A percentile compares a stretch with the other conserved stretches of the same genome.
Conservation (phyloP, 2,329 filamentous ascomycete genomes). For the Claviceps purpurea region DNA sequence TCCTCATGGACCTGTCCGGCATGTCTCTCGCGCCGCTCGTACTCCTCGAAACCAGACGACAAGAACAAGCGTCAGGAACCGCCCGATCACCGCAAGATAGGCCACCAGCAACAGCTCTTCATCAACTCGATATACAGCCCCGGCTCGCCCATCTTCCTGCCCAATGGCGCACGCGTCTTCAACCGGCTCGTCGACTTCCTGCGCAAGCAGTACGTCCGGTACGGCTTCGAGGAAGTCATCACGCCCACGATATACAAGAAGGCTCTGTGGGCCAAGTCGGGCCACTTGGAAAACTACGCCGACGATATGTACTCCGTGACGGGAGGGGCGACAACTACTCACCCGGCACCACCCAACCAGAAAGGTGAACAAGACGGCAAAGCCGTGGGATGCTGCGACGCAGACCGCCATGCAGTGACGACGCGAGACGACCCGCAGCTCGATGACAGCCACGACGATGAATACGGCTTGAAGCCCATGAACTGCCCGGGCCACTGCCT, state of each 20-base stretch:
- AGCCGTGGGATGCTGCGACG: conserved; percentile 18
- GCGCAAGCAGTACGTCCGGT: conserved; percentile 68
- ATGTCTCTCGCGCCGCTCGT: conserved; percentile 17
- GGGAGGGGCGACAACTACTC: conserved; percentile 20
- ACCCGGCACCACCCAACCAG: conserved; percentile 9
- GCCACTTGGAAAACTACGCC: conserved; percentile 80
- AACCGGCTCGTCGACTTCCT: conserved; percentile 73
- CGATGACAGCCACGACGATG: conserved; percentile 31
- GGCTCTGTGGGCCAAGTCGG: conserved; percentile 72
- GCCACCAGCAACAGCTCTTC: conserved; percentile 60
- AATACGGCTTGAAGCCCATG: conserved; percentile 83
- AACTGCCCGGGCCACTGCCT: conserved; percentile 85
- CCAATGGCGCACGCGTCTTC: conserved; percentile 70
- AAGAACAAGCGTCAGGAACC: conserved; percentile 17
- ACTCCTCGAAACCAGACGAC: conserved; percentile 12
- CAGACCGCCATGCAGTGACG: conserved; percentile 10
- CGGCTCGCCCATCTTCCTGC: conserved; percentile 73
- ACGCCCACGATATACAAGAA: conserved; percentile 88
- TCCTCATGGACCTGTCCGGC: conserved; percentile 19
- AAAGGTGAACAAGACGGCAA: background rate
- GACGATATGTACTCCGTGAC: conserved; percentile 85
- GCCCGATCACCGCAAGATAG: conserved; percentile 48
- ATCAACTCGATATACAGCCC: conserved; percentile 69
- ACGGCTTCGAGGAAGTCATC: conserved; percentile 79
- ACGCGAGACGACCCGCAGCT: conserved; percentile 23